Evolutionary conservation across 345 rosid species (phyloP).

Genomic region (Mercurialis annua): DNA sequence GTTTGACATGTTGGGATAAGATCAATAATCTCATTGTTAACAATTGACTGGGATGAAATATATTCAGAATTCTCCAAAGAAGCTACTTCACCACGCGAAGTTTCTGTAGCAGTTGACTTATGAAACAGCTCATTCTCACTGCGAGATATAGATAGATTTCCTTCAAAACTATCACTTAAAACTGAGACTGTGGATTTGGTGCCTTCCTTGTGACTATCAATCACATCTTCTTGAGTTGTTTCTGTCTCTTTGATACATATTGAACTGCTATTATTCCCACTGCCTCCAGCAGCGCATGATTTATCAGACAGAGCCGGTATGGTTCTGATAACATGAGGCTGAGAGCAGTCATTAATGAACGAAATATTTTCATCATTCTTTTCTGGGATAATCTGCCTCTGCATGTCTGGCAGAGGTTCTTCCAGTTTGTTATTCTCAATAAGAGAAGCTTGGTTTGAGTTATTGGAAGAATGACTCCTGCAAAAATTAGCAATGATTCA

Average conservation of each 20-base stretch:
- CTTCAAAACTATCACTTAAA: conserved; percentile 15
- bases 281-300: conserved; percentile 14
- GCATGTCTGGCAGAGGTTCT: conserved; percentile 16
- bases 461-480: conserved; percentile 42
- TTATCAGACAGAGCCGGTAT: conserved; percentile 21
- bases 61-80: not conserved
- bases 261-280: conserved; percentile 14
- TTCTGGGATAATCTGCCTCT: conserved; percentile 21
- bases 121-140: conserved; percentile 19
- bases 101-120: conserved; percentile 7
- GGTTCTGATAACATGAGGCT: conserved; percentile 27
- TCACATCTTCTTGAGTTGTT: conserved; percentile 19
- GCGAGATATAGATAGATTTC: conserved; percentile 14
- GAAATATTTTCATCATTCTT: conserved; percentile 13
- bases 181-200: conserved; percentile 18
- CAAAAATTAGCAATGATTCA: conserved; percentile 18
- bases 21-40: conserved; percentile 18
- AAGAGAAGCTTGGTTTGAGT: conserved; percentile 34
- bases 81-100: conserved; percentile 16
- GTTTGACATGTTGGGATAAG: conserved; percentile 19
- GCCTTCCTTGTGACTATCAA: conserved; percentile 26
- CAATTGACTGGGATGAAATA: conserved; percentile 18
- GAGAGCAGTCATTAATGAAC: conserved; percentile 23
- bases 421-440: conserved; percentile 18
- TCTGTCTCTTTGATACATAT: conserved; percentile 12